phyloP scores from a whole-genome alignment of 1,139 yeast species.

The Geotrichum australiense region DNA sequence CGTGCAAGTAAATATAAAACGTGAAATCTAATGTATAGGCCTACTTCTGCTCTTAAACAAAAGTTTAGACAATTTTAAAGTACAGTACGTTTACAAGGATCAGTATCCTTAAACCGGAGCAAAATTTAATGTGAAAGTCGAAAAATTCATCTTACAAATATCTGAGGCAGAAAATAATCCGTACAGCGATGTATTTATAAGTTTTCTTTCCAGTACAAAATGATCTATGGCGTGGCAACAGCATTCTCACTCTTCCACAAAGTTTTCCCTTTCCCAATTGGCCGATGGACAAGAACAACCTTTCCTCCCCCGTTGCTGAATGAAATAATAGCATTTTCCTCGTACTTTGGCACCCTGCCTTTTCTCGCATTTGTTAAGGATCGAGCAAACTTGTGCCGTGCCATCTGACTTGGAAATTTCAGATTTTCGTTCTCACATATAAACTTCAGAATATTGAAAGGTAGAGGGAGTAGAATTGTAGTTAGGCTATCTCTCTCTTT shows the following conservation, averaged over 20 bases:
- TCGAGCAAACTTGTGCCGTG: slow-evolving; percentile 30
- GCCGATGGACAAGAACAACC: slow-evolving; percentile 32
- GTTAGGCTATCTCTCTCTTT: slow-evolving; percentile 10
- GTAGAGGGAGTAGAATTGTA: slow-evolving; percentile 24
- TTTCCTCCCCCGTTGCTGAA: slow-evolving; percentile 34
- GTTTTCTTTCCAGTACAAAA: too few species aligned
- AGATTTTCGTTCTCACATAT: slow-evolving; percentile 29
- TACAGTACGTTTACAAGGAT: too few species aligned
- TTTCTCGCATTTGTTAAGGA: slow-evolving; percentile 27
- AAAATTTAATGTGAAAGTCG: too few species aligned
- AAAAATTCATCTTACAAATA: too few species aligned
- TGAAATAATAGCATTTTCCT: slow-evolving; percentile 33
- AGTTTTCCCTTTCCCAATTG: slow-evolving; percentile 28
- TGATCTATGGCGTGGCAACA: too few species aligned
- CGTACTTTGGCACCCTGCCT: slow-evolving; percentile 24
- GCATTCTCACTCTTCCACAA: slow-evolving; percentile 32
- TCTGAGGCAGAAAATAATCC: too few species aligned
- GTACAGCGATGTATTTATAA: too few species aligned
- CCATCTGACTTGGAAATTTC: slow-evolving; percentile 24
- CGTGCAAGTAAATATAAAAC: too few species aligned
- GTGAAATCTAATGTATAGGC: too few species aligned
- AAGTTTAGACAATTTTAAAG: too few species aligned
- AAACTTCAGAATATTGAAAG: slow-evolving; percentile 28
- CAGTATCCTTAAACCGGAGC: too few species aligned
- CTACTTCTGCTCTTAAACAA: too few species aligned